These are phyloP conservation scores for Candida buenavistaensis DNA, from an alignment of 1,139 yeast species.

Conservation along the genomic window DNA sequence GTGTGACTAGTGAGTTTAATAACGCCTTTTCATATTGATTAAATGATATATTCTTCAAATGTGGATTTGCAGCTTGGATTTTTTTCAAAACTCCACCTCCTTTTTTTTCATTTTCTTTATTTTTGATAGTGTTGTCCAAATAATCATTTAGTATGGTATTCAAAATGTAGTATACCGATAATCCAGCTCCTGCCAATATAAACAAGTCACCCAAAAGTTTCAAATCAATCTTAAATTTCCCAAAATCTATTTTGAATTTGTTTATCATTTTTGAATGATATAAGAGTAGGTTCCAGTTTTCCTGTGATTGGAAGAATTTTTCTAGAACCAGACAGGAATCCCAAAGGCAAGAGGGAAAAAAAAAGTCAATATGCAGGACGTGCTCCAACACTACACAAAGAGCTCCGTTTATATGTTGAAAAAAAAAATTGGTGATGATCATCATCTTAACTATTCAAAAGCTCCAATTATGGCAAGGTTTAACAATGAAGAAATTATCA, in stretches of 20 bases:
- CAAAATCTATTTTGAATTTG: constrained; percentile 36
- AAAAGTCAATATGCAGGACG: too few relatives aligned
- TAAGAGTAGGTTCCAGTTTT: too few relatives aligned
- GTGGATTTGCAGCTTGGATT: constrained; percentile 60
- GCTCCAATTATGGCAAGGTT: constrained; percentile 7
- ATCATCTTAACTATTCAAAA: too few relatives aligned
- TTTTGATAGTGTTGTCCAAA: constrained; percentile 48
- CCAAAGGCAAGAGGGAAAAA: too few relatives aligned
- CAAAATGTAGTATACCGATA: constrained; percentile 72
- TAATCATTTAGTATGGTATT: constrained; percentile 58
- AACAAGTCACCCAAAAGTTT: constrained; percentile 66
- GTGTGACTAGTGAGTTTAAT: constrained; percentile 76
- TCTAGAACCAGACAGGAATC: too few relatives aligned
- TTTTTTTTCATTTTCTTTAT: constrained; percentile 66
- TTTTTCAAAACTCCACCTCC: constrained; percentile 63
- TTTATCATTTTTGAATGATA: constrained; percentile 28
- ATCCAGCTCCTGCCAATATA: constrained; percentile 77
- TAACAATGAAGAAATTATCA: constrained; percentile 23
- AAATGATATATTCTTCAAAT: constrained; percentile 52
- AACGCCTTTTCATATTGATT: constrained; percentile 79
- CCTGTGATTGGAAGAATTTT: too few relatives aligned
- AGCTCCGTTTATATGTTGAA: neutral
- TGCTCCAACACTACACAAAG: too few relatives aligned
- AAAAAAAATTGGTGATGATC: constrained; percentile 3
- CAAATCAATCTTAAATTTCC: constrained; percentile 50